Percentiles rank a stretch among this genome's conserved stretches.
phyloP scores from a whole-genome alignment of 2,329 filamentous ascomycete species.

The Fusarium sp. region DNA sequence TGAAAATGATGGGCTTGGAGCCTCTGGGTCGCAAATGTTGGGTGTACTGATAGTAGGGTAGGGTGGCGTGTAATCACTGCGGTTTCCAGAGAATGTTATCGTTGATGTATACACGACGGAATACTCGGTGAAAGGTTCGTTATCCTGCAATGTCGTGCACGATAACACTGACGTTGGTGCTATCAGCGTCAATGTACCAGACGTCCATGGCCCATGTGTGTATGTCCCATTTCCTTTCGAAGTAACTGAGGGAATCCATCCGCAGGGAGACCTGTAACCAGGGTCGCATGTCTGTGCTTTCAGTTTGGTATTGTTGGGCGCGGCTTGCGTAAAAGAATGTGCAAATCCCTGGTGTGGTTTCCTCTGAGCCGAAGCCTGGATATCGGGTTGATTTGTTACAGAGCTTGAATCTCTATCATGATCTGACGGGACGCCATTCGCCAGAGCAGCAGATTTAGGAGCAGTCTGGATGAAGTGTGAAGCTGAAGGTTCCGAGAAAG shows the following conservation, averaged over 20 bases:
- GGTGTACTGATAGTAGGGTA: conserved; percentile 53
- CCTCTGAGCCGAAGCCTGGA: conserved; percentile 1
- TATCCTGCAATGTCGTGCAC: conserved; percentile 45
- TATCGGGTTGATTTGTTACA: not conserved
- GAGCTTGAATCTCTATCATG: not conserved
- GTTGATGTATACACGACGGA: conserved; percentile 59
- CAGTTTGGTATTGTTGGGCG: conserved; percentile 4
- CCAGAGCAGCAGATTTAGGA: not conserved
- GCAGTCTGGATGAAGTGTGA: not conserved
- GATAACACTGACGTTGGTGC: conserved; percentile 31
- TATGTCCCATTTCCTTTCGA: conserved; percentile 26
- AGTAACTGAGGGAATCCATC: conserved; percentile 13
- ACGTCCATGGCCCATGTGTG: conserved; percentile 5
- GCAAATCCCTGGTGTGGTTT: conserved; percentile 9
- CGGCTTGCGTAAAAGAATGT: not conserved
- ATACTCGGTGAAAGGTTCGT: conserved; percentile 50
- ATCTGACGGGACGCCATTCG: not conserved
- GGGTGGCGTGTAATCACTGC: conserved; percentile 56
- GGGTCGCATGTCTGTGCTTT: not conserved
- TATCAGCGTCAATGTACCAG: conserved; percentile 16
- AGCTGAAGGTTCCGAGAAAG: not conserved
- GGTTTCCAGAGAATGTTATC: conserved; percentile 57
- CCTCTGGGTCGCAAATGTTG: conserved; percentile 46
- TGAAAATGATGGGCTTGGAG: not conserved
- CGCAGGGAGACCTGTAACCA: not conserved